Evolutionary conservation across 2,329 filamentous ascomycete genomes (phyloP).

Genomic region (Laburnicola sp.): DNA sequence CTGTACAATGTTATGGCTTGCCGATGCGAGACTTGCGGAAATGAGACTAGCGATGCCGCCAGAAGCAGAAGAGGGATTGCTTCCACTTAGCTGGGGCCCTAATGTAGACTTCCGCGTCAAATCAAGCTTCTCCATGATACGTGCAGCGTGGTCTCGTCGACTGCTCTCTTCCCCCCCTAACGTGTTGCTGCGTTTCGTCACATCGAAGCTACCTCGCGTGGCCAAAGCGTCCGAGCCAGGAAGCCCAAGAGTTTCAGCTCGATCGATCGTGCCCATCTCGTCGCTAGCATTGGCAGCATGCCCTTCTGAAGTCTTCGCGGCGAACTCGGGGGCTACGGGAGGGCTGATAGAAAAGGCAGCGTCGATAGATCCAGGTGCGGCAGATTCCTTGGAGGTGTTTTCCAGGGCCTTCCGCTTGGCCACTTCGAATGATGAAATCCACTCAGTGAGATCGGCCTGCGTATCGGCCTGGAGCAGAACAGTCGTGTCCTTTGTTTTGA

Average conservation of each 20-base stretch:
- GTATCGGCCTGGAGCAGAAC: constrained; percentile 91
- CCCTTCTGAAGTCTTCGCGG: constrained; percentile 73
- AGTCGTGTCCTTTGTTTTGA: constrained; percentile 94
- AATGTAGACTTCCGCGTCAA: constrained; percentile 78
- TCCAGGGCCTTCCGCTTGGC: constrained; percentile 93
- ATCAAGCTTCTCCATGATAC: constrained; percentile 92
- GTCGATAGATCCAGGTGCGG: constrained; percentile 55
- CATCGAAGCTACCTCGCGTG: constrained; percentile 72
- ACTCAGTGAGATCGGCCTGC: constrained; percentile 87
- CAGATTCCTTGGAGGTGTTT: constrained; percentile 60
- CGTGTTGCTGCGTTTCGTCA: constrained; percentile 58
- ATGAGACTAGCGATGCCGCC: constrained; percentile 82
- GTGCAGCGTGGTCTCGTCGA: constrained; percentile 76
- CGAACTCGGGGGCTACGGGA: constrained; percentile 86
- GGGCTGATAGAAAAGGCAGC: constrained; percentile 92
- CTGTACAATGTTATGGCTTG: constrained; percentile 77
- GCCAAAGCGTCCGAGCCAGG: constrained; percentile 61
- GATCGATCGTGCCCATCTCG: constrained; percentile 60
- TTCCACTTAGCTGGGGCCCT: constrained; percentile 49
- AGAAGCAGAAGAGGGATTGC: constrained; percentile 51
- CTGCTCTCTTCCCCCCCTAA: constrained; percentile 68
- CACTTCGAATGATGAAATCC: constrained; percentile 90
- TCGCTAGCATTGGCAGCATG: constrained; percentile 59
- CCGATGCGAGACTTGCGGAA: constrained; percentile 69
- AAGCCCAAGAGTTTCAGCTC: constrained; percentile 65